Evolutionary conservation across 768 basidiomycete species (phyloP), one percentile per base, ranked within the genome.

Genomic region (Leucocoprinus birnbaumii): DNA sequence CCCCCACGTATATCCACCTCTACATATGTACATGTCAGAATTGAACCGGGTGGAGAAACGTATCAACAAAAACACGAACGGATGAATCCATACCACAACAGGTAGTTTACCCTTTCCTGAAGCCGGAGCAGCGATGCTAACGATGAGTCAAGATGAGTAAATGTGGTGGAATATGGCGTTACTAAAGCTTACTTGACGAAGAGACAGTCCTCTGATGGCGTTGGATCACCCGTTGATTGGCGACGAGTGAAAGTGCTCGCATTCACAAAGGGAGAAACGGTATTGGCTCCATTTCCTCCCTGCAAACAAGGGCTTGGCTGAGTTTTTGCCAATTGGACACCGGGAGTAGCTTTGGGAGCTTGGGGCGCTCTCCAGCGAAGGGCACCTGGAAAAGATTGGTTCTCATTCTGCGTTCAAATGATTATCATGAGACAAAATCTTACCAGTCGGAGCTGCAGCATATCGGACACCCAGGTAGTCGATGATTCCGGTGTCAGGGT

Each of bases 381-480:
- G 16, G 24, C 11, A 14, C 58, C 58, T 59, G 16, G 38, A 4
- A 7, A 18, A 43, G 1, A 42, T 27, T 2, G 5, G 40, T 31
- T n/a, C 31, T 31, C 31, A 48, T 7, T 10, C 3, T n/a, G n/a
- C n/a, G n/a, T n/a, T n/a, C n/a, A n/a, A 19, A 19, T 31, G n/a
- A 18, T 19, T 34, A 11, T 7, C 8, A 48, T 11, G 21, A 21
- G 9, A 26, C 0, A 34, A 21, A 21, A 19, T 56, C 67, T 49
- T 22, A 76, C 79, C 79, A 26, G 71, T 57, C 2, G 81, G 80
- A 24, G 78, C 66, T 16, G 77, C 77, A 10, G 82, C 80, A 64
- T 77, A 83, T 7, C 80, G 71, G 42, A 80, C 70, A 0, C 74
- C 74, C 11, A 78, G 65, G 56, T 75, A 79, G 14, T 64, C 59